Percentiles rank a stretch among this genome's conserved stretches.
Evolutionary conservation across 202 grass and related monocot species (phyloP).

Genomic region (Bolboschoenoplectus hybrid): DNA sequence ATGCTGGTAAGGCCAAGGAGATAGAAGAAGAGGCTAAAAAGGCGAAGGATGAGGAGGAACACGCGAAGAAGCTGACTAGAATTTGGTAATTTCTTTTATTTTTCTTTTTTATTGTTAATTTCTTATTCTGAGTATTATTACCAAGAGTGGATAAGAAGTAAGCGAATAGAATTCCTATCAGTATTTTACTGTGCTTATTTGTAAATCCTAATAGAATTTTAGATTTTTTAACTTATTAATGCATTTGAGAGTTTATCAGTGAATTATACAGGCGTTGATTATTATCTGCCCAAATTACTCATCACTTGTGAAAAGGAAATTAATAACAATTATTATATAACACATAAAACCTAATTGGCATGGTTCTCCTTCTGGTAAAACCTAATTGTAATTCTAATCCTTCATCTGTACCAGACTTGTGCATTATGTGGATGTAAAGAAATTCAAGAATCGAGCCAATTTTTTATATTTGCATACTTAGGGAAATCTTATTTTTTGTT

Average conservation of each 20-base stretch:
- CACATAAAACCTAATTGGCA: neutral
- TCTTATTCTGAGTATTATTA: neutral
- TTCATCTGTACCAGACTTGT: neutral
- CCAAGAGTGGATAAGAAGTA: neutral
- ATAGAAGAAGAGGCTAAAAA: conserved; percentile 60
- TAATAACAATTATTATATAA: neutral
- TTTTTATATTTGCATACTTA: neutral
- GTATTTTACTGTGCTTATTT: neutral
- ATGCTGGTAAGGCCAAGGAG: conserved; percentile 61
- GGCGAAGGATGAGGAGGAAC: conserved; percentile 69
- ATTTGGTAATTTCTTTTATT: conserved; percentile 53
- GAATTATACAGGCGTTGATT: neutral
- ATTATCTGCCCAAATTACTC: neutral
- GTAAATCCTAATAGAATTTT: neutral
- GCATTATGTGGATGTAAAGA: neutral
- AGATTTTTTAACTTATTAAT: neutral
- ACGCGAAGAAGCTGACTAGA: conserved; percentile 55
- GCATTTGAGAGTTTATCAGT: neutral
- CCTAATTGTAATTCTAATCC: neutral
- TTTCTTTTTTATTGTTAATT: neutral
- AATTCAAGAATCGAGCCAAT: neutral
- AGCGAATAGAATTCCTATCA: neutral
- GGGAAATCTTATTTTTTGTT: neutral
- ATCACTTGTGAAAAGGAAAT: neutral
- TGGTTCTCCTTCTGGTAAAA: neutral